Evolutionary conservation across 2,329 filamentous ascomycete genomes (phyloP), one percentile per base, ranked within the genome.

Genomic region (Fusarium zealandicum): DNA sequence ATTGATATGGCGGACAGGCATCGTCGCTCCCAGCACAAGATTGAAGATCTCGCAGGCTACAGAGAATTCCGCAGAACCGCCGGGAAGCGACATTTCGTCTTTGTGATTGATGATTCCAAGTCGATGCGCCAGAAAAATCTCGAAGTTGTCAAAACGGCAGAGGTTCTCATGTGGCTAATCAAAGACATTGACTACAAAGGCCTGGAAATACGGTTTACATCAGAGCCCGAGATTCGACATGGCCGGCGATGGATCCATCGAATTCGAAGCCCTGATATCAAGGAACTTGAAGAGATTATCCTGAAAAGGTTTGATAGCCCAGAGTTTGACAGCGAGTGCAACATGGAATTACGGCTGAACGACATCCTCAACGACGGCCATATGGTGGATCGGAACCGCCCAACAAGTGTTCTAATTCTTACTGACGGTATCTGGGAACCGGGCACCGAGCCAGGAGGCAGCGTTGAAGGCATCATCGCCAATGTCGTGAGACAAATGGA

Each of bases 61-160:
- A 28, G 28, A 0, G 18, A 10, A 2, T 58, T 57, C 17, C 7
- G n/a, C 1, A 28, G 14, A 3, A 6, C 7, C 0, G 36, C 58
- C 2, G 33, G 40, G 3, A 28, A n/a, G 2, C 40, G 59, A n/a
- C 49, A 54, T 7, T 61, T 58, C 3, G 18, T 62, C 3, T 31
- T 62, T 22, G 10, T 62, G 5, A 44, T 62, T 32, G 59, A 62
- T 9, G 57, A 61, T n/a, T 62, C 59, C 3, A 2, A 9, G 3
- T 51, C 59, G 2, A 62, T 62, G 59, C 41, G 36, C 0, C 4
- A 13, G 0, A 16, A 30, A 8, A 17, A 11, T 1, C 1, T 11
- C 2, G 27, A 54, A 3, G 53, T 62, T 0, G 2, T 28, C 1
- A 35, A 33, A 1, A 30, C 39, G 0, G n/a, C 53, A 1, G 46